phyloP scores from a whole-genome alignment of 2,329 filamentous ascomycete genomes.

The Purpureocillium takamizusanense region DNA sequence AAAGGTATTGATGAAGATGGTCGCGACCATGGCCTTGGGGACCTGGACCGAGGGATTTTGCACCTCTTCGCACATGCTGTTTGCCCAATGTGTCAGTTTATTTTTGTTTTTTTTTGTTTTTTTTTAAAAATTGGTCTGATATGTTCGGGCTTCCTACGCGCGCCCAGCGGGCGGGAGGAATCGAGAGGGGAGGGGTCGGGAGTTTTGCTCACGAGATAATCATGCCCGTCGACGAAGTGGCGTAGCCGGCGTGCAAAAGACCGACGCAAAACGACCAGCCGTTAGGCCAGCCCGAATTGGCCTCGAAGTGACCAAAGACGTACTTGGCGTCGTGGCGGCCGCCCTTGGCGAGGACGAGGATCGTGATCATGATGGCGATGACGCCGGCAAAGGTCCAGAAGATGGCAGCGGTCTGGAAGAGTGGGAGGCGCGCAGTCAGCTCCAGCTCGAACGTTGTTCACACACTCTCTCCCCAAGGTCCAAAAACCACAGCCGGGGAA shows the following conservation, averaged over 20 bases:
- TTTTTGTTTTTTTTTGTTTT: too few relatives aligned
- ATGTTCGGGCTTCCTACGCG: too few relatives aligned
- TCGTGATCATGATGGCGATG: constrained; percentile 52
- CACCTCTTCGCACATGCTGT: constrained; percentile 69
- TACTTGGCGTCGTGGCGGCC: constrained; percentile 54
- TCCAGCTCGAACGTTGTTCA: not conserved
- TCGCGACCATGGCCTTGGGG: constrained; percentile 63
- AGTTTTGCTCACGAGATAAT: constrained; percentile 67
- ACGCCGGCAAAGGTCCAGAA: constrained; percentile 68
- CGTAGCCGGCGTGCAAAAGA: constrained; percentile 63
- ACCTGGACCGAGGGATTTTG: constrained; percentile 57
- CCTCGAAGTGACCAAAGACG: constrained; percentile 61
- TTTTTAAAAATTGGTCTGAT: too few relatives aligned
- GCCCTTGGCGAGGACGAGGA: constrained; percentile 58
- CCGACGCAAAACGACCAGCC: constrained; percentile 70
- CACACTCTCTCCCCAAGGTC: too few relatives aligned
- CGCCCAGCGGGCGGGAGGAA: not conserved
- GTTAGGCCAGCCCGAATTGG: constrained; percentile 57
- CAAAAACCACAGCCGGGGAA: not conserved
- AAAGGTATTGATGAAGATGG: constrained; percentile 57
- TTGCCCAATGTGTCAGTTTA: too few relatives aligned
- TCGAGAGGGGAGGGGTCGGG: constrained; percentile 2
- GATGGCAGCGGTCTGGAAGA: constrained; percentile 63
- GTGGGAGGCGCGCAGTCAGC: constrained; percentile 5
- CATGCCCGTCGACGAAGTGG: constrained; percentile 71